Evolutionary conservation across 345 rosid species (phyloP).

Genomic region (Xanthoceras sorbifolium): DNA sequence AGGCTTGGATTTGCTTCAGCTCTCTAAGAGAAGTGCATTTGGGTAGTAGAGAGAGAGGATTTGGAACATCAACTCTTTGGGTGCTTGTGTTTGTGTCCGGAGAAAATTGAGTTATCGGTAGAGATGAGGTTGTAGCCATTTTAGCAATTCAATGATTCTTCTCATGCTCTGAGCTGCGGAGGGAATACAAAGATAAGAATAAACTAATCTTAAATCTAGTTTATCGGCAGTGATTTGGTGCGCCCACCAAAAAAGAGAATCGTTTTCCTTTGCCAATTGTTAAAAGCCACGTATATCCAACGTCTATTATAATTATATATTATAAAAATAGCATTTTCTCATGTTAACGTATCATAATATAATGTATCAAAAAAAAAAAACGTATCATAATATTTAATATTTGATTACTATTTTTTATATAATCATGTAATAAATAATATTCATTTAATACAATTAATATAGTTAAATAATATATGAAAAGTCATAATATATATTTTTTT

Average conservation of each 20-base stretch:
- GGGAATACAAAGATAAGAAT: slow-evolving; percentile 8
- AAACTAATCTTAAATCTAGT: neutral
- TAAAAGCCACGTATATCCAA: neutral
- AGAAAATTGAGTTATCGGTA: slow-evolving; percentile 19
- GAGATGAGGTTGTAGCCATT: slow-evolving; percentile 47
- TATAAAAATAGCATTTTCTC: too few relatives aligned
- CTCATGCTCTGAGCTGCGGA: neutral
- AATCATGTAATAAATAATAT: too few relatives aligned
- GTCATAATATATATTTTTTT: too few relatives aligned
- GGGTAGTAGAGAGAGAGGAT: slow-evolving; percentile 40
- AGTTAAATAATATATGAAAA: too few relatives aligned
- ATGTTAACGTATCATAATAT: too few relatives aligned
- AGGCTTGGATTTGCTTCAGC: slow-evolving; percentile 69
- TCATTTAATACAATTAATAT: too few relatives aligned
- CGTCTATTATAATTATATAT: too few relatives aligned
- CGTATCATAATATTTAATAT: too few relatives aligned
- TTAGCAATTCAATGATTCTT: neutral
- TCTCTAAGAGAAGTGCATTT: slow-evolving; percentile 51
- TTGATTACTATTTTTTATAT: too few relatives aligned
- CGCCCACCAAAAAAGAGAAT: neutral
- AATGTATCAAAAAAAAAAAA: too few relatives aligned
- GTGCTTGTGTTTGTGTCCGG: neutral
- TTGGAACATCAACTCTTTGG: slow-evolving; percentile 3
- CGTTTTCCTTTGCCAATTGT: neutral
- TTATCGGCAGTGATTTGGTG: neutral